Evolutionary conservation across 257 asterid genomes (phyloP), one percentile per base, ranked within the genome.

Genomic region (Avicennia marina): DNA sequence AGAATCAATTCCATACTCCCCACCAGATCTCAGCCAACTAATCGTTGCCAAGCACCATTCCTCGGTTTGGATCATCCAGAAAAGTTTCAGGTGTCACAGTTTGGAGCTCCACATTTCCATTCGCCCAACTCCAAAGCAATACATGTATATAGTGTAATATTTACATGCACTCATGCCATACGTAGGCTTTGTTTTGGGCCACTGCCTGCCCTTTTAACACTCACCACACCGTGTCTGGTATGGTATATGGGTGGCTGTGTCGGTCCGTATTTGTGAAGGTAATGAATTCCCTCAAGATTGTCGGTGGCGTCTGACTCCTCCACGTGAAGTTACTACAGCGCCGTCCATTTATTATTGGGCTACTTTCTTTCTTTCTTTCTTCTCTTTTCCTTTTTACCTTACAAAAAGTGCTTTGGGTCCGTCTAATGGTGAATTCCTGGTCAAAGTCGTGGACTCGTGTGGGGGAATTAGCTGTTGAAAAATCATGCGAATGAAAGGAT

Each of bases 251-350:
- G 50, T 46, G 60, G 17, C 56, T 53, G 65, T 58, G n/a, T n/a
- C 50, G n/a, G n/a, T n/a, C n/a, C n/a, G n/a, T n/a, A n/a, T n/a
- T n/a, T n/a, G n/a, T 69, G 53, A 21, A 44, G 53, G 38, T 48
- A 46, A 38, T 12, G 12, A 45, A 60, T 48, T 41, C 44, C 40
- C 59, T 49, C 24, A 49, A 58, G n/a, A 60, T 34, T 82, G 89
- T 80, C 83, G 83, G 86, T 73, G 31, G 76, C 72, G 10, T 71
- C 80, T 26, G 71, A 60, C 64, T 53, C 21, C 63, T n/a, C 75
- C 62, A 41, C 52, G 58, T 75, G 69, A 50, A 57, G 56, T 60
- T 69, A 73, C 83, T 52, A 17, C 20, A 27, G 8, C 59, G 6
- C 58, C 40, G n/a, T 33, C 21, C 53, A 60, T 54, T 62, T 53